phyloP scores from a whole-genome alignment of 2,329 filamentous ascomycete species.

The Fusarium decemcellulare region DNA sequence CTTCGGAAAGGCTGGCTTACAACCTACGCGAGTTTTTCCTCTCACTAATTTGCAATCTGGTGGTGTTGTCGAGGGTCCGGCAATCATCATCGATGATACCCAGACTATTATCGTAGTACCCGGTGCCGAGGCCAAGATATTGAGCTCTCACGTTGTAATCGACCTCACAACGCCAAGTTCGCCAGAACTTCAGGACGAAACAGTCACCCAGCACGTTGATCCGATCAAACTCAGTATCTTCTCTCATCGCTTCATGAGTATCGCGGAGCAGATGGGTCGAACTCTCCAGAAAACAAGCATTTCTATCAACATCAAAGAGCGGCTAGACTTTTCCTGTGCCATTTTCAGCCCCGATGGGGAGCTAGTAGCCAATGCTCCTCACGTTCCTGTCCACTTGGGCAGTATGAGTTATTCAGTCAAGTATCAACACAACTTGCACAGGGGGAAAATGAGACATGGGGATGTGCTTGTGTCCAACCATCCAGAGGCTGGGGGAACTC shows the following conservation, averaged over 20 bases:
- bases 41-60: constrained; percentile 10
- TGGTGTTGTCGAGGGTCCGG: constrained; percentile 45
- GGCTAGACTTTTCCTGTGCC: constrained; percentile 58
- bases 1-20: constrained; percentile 7
- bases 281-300: constrained; percentile 68
- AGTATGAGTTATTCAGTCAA: constrained; percentile 56
- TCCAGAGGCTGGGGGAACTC: constrained; percentile 48
- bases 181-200: too few species aligned
- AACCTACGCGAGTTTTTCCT: constrained; percentile 13
- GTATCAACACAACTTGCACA: constrained; percentile 51
- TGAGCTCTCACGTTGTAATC: constrained; percentile 49
- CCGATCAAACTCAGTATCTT: constrained; percentile 69
- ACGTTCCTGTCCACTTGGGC: constrained; percentile 57
- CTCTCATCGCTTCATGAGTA: constrained; percentile 69
- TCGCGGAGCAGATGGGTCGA: constrained; percentile 70
- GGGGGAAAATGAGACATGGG: constrained; percentile 49
- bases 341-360: constrained; percentile 55
- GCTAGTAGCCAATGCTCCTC: constrained; percentile 49
- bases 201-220: neutral
- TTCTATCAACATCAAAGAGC: constrained; percentile 61
- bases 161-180: constrained; percentile 14
- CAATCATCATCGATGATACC: constrained; percentile 49
- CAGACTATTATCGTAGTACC: constrained; percentile 49
- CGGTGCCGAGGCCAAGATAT: constrained; percentile 43
- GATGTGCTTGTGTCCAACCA: constrained; percentile 57